phyloP scores from a whole-genome alignment of 2,329 filamentous ascomycete genomes.

The Pseudovirgaria hyperparasitica region DNA sequence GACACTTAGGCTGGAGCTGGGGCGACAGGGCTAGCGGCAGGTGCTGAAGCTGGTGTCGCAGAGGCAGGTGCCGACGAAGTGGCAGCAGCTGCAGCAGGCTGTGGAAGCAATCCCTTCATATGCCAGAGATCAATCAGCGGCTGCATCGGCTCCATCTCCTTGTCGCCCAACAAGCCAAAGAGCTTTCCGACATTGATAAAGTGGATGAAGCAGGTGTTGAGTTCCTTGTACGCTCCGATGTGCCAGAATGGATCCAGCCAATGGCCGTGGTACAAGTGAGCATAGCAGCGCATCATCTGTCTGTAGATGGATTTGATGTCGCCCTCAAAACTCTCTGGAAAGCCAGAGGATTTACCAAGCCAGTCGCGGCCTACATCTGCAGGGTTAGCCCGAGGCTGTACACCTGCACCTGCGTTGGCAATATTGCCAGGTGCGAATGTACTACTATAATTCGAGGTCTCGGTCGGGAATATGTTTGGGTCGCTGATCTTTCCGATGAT shows the following conservation, averaged over 20 bases:
- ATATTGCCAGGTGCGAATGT: constrained; percentile 32
- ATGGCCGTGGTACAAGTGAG: constrained; percentile 39
- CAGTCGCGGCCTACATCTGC: constrained; percentile 66
- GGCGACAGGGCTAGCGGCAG: no score
- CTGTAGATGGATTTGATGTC: constrained; percentile 63
- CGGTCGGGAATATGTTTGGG: constrained; percentile 78
- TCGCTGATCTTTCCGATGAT: constrained; percentile 94
- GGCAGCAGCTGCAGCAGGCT: constrained; percentile 6
- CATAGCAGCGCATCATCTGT: constrained; percentile 43
- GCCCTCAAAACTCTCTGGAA: constrained; percentile 40
- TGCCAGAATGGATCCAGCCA: constrained; percentile 40
- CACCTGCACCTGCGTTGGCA: constrained; percentile 36
- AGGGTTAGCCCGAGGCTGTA: constrained; percentile 51
- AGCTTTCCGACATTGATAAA: constrained; percentile 58
- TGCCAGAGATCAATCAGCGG: constrained; percentile 87
- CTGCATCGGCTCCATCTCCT: constrained; percentile 93
- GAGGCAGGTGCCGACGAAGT: no score
- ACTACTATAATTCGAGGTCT: constrained; percentile 43
- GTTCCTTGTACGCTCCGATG: constrained; percentile 33
- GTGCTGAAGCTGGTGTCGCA: no score
- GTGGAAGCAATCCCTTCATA: constrained; percentile 72
- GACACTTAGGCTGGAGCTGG: no score
- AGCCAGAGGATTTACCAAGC: constrained; percentile 80
- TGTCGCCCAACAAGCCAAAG: constrained; percentile 63
- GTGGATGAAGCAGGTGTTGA: constrained; percentile 42